Evolutionary conservation across 2,329 filamentous ascomycete species (phyloP).

Genomic region (Xylaria sp.): DNA sequence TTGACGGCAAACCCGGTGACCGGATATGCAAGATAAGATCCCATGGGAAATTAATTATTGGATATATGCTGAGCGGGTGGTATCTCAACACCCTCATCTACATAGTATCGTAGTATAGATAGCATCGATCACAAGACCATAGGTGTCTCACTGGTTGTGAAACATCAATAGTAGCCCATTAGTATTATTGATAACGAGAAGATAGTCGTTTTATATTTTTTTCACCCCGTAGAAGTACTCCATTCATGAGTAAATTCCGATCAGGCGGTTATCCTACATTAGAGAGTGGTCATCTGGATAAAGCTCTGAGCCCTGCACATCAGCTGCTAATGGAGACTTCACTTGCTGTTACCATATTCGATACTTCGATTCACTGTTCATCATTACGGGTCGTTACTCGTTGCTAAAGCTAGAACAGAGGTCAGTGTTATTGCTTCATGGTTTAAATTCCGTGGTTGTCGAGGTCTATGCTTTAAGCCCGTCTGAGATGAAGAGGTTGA

Average conservation of each 20-base stretch:
- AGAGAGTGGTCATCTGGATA: background rate
- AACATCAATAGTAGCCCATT: background rate
- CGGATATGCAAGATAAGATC: background rate
- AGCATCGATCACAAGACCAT: background rate
- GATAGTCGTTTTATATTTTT: background rate
- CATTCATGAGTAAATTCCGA: background rate
- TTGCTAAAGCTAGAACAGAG: background rate
- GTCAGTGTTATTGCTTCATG: background rate
- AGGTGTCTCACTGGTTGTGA: background rate
- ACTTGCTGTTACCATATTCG: background rate
- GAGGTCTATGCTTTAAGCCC: background rate
- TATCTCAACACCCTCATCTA: constrained; percentile 7
- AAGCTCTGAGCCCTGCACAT: background rate
- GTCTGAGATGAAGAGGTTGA: no score
- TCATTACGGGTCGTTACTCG: background rate
- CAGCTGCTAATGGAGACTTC: background rate
- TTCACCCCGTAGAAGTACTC: background rate
- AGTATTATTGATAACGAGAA: background rate
- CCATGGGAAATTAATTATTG: background rate
- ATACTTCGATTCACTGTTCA: background rate
- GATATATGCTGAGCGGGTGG: constrained; percentile 11
- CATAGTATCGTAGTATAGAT: background rate
- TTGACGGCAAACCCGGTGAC: constrained; percentile 2
- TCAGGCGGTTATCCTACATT: no score
- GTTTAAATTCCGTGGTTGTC: no score